A percentile compares a stretch with the other conserved stretches of the same genome.
Conservation (phyloP, 2,329 filamentous ascomycete genomes). For the Trichoderma gracile region DNA sequence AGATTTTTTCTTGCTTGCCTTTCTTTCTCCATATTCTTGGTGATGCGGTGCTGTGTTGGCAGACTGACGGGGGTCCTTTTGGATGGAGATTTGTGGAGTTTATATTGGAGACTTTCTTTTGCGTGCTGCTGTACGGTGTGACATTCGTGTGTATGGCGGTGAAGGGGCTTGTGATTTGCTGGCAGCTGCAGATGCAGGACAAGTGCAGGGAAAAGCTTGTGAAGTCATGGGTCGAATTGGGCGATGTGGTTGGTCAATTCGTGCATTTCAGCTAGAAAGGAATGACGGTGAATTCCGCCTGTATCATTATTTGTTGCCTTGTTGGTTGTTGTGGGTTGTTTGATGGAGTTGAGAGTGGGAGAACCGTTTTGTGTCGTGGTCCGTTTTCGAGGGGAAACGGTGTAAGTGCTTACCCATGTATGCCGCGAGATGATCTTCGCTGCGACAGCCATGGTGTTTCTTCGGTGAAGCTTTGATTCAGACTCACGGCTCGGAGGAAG, state of each 20-base stretch:
- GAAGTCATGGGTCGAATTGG: not conserved
- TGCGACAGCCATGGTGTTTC: not conserved
- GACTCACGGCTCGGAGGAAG: too few relatives aligned
- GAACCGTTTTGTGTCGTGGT: not conserved
- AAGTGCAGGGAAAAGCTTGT: not conserved
- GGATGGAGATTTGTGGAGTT: not conserved
- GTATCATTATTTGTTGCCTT: too few relatives aligned
- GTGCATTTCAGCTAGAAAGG: not conserved
- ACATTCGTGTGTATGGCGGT: not conserved
- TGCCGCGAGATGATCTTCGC: not conserved
- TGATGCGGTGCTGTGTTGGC: constrained; percentile 19
- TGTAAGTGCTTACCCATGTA: not conserved
- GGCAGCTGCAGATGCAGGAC: too few relatives aligned
- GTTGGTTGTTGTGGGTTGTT: not conserved
- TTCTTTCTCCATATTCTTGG: not conserved
- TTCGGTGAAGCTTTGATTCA: too few relatives aligned
- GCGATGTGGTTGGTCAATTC: not conserved
- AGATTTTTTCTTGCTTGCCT: not conserved
- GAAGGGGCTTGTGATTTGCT: constrained; percentile 3
- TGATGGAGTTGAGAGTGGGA: not conserved
- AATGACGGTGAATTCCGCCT: not conserved
- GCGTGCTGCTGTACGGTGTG: not conserved
- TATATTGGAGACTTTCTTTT: not conserved
- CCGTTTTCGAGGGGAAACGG: constrained; percentile 5
- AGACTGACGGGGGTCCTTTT: not conserved